Conservation (phyloP, 2,329 filamentous ascomycete genomes). For the Fusarium buxicola region DNA sequence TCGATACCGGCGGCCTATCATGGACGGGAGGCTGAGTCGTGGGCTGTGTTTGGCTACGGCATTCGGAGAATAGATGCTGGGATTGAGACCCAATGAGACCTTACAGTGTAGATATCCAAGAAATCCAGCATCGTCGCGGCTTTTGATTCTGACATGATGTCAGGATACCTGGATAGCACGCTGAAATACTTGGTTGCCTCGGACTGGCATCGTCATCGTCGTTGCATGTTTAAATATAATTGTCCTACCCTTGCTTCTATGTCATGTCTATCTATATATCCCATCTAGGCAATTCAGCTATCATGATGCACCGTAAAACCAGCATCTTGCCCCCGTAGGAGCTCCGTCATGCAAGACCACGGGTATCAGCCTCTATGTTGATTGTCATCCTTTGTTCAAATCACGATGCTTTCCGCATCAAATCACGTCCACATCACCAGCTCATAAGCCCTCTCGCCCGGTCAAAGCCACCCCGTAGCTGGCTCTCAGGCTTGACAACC, state of each 20-base stretch:
- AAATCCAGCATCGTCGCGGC: not conserved
- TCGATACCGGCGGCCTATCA: not conserved
- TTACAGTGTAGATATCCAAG: no score
- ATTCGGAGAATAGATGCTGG: not conserved
- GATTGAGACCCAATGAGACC: slow-evolving; percentile 21
- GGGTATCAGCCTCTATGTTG: slow-evolving; percentile 15
- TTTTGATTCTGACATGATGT: not conserved
- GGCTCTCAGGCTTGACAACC: slow-evolving; percentile 87
- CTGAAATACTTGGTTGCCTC: slow-evolving; percentile 1
- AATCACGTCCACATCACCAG: slow-evolving; percentile 70
- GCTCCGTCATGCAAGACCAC: slow-evolving; percentile 1
- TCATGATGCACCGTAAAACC: slow-evolving; percentile 11
- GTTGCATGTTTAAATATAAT: not conserved
- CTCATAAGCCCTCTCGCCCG: slow-evolving; percentile 82
- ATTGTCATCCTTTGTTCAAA: not conserved
- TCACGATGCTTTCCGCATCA: not conserved
- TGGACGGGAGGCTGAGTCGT: not conserved
- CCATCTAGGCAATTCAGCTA: not conserved
- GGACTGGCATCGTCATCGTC: slow-evolving; percentile 4
- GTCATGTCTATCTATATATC: slow-evolving; percentile 14
- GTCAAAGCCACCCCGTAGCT: slow-evolving; percentile 93
- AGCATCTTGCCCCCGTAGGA: slow-evolving; percentile 3
- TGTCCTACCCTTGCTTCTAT: slow-evolving; percentile 1
- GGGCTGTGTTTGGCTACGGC: not conserved
- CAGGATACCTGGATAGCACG: not conserved